Conservation (phyloP, 495 filamentous ascomycete genomes). For the Neohortaea acidophila region DNA sequence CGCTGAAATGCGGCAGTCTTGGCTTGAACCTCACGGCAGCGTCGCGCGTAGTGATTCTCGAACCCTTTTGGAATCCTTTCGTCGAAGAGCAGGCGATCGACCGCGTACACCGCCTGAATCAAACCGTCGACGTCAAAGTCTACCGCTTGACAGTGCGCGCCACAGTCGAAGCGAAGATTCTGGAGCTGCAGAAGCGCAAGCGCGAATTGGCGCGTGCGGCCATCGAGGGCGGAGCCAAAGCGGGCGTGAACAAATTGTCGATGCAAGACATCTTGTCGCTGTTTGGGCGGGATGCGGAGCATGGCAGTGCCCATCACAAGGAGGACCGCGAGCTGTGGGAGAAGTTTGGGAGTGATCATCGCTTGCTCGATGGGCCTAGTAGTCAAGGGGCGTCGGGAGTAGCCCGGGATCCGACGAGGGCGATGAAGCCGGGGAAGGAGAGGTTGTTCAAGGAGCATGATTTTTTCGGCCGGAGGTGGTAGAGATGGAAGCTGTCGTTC, state of each 20-base stretch:
- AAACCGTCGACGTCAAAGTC: slow-evolving; percentile 83
- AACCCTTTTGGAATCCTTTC: slow-evolving; percentile 98
- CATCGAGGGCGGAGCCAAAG: slow-evolving; percentile 57
- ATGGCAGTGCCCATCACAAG: slow-evolving; percentile 7
- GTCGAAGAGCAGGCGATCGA: slow-evolving; percentile 98
- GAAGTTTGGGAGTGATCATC: slow-evolving; percentile 9
- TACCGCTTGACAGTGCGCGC: slow-evolving; percentile 77
- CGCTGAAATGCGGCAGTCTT: slow-evolving; percentile 79
- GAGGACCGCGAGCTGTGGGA: slow-evolving; percentile 9
- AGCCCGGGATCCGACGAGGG: not conserved
- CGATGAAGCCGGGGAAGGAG: not conserved
- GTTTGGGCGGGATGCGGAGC: slow-evolving; percentile 64
- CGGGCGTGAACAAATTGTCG: slow-evolving; percentile 64
- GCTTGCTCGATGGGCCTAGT: slow-evolving; percentile 7
- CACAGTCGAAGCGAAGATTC: slow-evolving; percentile 82
- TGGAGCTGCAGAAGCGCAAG: slow-evolving; percentile 86
- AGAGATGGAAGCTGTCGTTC: too few species aligned
- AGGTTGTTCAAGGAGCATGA: slow-evolving; percentile 13
- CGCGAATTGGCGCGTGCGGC: slow-evolving; percentile 69
- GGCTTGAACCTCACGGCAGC: slow-evolving; percentile 92
- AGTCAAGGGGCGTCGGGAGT: not conserved
- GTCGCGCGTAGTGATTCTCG: slow-evolving; percentile 81
- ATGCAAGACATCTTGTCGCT: slow-evolving; percentile 87
- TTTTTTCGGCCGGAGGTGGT: slow-evolving; percentile 15
- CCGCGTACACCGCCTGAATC: slow-evolving; percentile 89